phyloP scores from a whole-genome alignment of 441 rosid species.

The Populus trichocarpa region DNA sequence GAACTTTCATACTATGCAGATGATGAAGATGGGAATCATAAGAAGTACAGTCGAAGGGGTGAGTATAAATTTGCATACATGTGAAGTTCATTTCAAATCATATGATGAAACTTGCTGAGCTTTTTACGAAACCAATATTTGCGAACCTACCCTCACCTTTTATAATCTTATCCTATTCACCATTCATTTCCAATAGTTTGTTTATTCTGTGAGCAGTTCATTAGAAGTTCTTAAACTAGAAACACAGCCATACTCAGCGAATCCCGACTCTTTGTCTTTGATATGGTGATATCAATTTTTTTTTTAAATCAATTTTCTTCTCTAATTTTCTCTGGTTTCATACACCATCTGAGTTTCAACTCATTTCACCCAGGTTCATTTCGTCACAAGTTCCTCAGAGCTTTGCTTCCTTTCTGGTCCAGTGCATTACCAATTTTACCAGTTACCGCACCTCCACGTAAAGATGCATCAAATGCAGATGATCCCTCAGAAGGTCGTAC shows the following conservation, averaged over 20 bases:
- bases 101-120: neutral
- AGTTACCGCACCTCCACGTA: constrained; percentile 93
- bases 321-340: neutral
- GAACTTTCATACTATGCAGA: constrained; percentile 82
- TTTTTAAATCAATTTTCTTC: neutral
- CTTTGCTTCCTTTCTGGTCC: constrained; percentile 98
- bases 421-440: constrained; percentile 93
- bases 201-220: neutral
- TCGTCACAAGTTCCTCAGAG: constrained; percentile 86
- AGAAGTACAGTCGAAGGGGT: constrained; percentile 91
- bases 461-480: constrained; percentile 59
- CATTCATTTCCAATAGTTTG: neutral
- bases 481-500: constrained; percentile 62
- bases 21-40: constrained; percentile 85
- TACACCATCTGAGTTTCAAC: neutral
- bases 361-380: constrained; percentile 60
- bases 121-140: neutral
- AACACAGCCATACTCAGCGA: neutral
- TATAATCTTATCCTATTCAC: neutral
- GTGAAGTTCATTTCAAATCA: neutral
- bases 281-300: neutral
- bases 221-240: neutral
- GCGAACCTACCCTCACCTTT: neutral
- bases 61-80: constrained; percentile 17
- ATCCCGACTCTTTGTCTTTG: neutral